Percentiles rank a stretch among this genome's conserved stretches.
phyloP scores from a whole-genome alignment of 2,329 filamentous ascomycete genomes.

The Talaromyces sp. region DNA sequence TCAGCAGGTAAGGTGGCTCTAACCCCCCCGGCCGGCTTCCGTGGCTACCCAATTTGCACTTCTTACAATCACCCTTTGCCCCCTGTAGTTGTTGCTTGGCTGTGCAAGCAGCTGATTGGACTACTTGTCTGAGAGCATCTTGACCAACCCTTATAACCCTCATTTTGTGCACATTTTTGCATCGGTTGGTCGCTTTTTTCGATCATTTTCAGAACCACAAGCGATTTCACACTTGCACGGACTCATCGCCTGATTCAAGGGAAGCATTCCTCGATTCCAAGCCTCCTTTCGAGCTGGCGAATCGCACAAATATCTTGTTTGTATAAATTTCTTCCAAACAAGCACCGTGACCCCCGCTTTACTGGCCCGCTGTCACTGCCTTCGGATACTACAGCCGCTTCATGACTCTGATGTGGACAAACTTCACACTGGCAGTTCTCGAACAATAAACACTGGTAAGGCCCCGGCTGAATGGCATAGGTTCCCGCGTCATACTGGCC shows the following conservation, averaged over 20 bases:
- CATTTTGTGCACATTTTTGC: neutral
- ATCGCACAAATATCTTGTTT: neutral
- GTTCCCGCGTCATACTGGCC: neutral
- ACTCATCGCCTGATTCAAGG: neutral
- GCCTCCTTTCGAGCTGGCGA: neutral
- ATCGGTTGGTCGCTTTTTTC: neutral
- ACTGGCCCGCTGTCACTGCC: neutral
- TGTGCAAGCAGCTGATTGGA: slow-evolving; percentile 11
- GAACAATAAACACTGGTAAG: neutral
- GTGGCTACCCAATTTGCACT: slow-evolving; percentile 13
- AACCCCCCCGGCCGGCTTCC: neutral
- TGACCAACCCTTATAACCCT: slow-evolving; percentile 6
- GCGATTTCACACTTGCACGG: neutral
- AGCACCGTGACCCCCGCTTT: slow-evolving; percentile 10
- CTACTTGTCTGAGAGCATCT: slow-evolving; percentile 2
- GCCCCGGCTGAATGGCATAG: neutral
- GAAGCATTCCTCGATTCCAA: neutral
- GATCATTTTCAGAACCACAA: neutral
- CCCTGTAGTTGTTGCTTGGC: slow-evolving; percentile 9
- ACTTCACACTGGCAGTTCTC: neutral
- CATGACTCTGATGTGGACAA: neutral
- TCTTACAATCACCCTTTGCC: neutral
- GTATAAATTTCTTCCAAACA: neutral
- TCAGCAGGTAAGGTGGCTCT: slow-evolving; percentile 10
- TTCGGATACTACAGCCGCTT: slow-evolving; percentile 10